phyloP scores from a whole-genome alignment of 257 asterid genomes.

The Oldenlandia corymbosa region DNA sequence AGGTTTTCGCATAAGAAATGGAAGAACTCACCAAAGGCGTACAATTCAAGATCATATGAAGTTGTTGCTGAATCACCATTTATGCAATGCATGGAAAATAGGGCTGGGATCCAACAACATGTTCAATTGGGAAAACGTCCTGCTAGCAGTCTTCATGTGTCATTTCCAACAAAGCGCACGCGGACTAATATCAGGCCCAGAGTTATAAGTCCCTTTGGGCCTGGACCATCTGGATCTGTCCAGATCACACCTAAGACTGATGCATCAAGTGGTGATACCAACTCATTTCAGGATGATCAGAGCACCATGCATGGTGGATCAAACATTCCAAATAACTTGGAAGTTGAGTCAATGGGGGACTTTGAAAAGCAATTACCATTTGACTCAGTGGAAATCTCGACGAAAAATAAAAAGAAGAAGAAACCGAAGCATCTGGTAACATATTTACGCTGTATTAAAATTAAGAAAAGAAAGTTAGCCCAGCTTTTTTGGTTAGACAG shows the following conservation, averaged over 20 bases:
- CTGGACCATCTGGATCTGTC: conserved; percentile 64
- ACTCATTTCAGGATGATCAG: conserved; percentile 91
- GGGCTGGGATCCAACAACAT: conserved; percentile 45
- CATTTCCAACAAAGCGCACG: conserved; percentile 87
- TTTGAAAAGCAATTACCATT: conserved; percentile 62
- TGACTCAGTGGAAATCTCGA: conserved; percentile 63
- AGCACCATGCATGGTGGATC: conserved; percentile 69
- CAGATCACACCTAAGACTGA: conserved; percentile 70
- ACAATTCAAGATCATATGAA: conserved; percentile 51
- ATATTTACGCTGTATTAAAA: neutral
- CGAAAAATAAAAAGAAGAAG: conserved; percentile 81
- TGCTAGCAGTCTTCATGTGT: conserved; percentile 65
- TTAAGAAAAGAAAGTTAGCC: conserved; percentile 3
- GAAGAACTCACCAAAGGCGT: conserved; percentile 45
- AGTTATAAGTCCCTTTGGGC: conserved; percentile 65
- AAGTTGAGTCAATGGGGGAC: conserved; percentile 67
- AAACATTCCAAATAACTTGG: conserved; percentile 49
- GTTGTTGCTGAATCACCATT: conserved; percentile 49
- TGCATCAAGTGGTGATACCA: conserved; percentile 94
- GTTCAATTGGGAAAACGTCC: conserved; percentile 57
- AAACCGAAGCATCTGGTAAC: conserved; percentile 69
- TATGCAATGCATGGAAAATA: conserved; percentile 51
- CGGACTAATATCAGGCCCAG: conserved; percentile 80
- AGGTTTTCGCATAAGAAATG: conserved; percentile 63
- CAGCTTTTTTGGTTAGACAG: neutral